These are phyloP conservation scores for Zymoseptoria pseudotritici DNA, from an alignment of 2,329 filamentous ascomycete species.

Conservation along the genomic window DNA sequence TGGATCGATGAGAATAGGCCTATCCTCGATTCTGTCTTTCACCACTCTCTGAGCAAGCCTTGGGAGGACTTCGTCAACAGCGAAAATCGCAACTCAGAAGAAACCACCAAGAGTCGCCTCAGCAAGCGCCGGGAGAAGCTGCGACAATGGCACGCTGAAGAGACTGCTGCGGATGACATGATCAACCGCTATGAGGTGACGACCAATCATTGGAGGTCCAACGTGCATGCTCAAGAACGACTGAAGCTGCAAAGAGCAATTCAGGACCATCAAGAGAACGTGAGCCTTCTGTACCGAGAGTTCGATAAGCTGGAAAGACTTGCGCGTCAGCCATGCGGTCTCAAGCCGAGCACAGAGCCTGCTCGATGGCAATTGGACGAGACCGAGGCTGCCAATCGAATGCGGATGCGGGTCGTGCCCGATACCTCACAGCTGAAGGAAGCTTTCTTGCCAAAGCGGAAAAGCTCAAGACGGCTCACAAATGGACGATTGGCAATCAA, in stretches of 20 bases:
- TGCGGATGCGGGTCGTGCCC: slow-evolving; percentile 80
- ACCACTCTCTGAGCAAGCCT: slow-evolving; percentile 67
- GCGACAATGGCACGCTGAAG: slow-evolving; percentile 69
- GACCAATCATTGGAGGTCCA: slow-evolving; percentile 87
- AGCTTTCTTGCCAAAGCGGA: slow-evolving; percentile 78
- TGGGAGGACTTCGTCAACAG: slow-evolving; percentile 83
- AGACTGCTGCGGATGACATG: slow-evolving; percentile 60
- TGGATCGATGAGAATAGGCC: slow-evolving; percentile 81
- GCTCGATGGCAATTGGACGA: slow-evolving; percentile 88
- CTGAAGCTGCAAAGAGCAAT: slow-evolving; percentile 81
- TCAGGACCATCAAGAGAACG: slow-evolving; percentile 90
- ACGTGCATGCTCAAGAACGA: slow-evolving; percentile 87
- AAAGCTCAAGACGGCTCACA: slow-evolving; percentile 45
- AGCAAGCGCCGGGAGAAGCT: slow-evolving; percentile 74
- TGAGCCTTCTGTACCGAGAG: slow-evolving; percentile 65
- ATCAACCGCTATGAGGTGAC: slow-evolving; percentile 77
- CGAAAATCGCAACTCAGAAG: slow-evolving; percentile 74
- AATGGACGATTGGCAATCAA: slow-evolving; percentile 29
- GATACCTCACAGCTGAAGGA: slow-evolving; percentile 63
- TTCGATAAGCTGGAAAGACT: slow-evolving; percentile 75
- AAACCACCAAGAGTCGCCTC: slow-evolving; percentile 63
- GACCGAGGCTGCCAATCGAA: slow-evolving; percentile 90
- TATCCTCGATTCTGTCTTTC: slow-evolving; percentile 74
- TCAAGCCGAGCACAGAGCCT: slow-evolving; percentile 56
- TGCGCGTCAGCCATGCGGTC: slow-evolving; percentile 68